phyloP scores from a whole-genome alignment of 148 eudicot genomes.

The Rhododendron ferrugineum region DNA sequence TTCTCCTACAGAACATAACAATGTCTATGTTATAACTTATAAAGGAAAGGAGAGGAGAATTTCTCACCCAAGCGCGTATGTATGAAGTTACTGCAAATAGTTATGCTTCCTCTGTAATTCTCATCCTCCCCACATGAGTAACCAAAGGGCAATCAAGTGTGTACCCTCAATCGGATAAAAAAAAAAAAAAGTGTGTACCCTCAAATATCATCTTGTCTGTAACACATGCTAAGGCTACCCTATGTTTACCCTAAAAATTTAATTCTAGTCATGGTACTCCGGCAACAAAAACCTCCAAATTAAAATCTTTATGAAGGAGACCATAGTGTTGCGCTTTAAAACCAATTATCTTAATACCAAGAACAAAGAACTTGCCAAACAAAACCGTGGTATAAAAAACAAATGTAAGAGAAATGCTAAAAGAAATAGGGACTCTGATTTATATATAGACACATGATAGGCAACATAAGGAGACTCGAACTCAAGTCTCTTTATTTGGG shows the following conservation, averaged over 20 bases:
- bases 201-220: neutral
- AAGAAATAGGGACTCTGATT: neutral
- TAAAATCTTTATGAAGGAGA: neutral
- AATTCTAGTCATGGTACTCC: neutral
- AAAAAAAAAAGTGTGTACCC: too few species aligned
- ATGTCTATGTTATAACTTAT: neutral
- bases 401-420: neutral
- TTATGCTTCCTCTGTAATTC: neutral
- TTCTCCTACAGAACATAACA: conserved; percentile 45
- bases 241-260: neutral
- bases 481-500: neutral
- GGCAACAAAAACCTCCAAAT: neutral
- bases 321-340: neutral
- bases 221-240: neutral
- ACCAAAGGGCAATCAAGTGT: neutral
- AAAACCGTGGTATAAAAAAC: neutral
- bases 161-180: too few species aligned
- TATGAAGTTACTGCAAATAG: neutral
- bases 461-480: neutral
- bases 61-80: neutral
- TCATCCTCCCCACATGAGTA: neutral
- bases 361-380: neutral
- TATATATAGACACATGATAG: neutral
- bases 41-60: neutral
- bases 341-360: too few species aligned